phyloP scores from a whole-genome alignment of 805 yeast species.

The Kuraishia hungarica region DNA sequence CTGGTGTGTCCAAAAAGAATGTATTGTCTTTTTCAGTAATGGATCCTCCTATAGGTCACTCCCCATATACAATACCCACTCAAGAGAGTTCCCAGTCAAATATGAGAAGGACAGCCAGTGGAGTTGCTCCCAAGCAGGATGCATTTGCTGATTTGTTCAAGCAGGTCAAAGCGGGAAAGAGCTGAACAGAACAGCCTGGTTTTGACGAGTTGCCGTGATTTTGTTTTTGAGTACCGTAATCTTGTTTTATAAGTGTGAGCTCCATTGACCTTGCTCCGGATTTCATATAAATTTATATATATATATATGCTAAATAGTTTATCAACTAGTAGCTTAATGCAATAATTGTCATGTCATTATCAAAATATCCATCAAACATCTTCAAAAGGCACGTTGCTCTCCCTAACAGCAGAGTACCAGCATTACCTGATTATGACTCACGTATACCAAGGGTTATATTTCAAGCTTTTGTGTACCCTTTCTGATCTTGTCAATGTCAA shows the following conservation, averaged over 20 bases:
- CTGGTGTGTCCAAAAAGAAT: not conserved
- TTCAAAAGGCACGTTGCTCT: no score
- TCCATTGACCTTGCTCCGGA: not conserved
- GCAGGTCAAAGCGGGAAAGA: not conserved
- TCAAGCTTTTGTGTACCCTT: not conserved
- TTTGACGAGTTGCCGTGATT: no score
- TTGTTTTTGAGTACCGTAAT: no score
- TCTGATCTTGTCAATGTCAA: slow-evolving; percentile 4
- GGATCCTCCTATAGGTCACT: not conserved
- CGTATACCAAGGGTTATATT: no score
- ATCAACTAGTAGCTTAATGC: no score
- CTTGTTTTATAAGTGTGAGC: no score
- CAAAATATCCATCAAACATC: no score
- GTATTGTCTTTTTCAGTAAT: not conserved
- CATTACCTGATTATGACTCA: no score
- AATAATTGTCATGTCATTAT: not conserved
- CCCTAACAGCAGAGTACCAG: no score
- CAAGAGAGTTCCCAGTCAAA: not conserved
- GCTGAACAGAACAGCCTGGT: not conserved
- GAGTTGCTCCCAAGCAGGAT: not conserved
- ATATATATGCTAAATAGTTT: not conserved
- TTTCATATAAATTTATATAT: no score
- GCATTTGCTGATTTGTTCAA: slow-evolving; percentile 3
- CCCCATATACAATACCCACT: not conserved
- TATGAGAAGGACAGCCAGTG: no score